Evolutionary conservation across 164 flowering plant species (phyloP).

Genomic region (Cinnamomum chago): DNA sequence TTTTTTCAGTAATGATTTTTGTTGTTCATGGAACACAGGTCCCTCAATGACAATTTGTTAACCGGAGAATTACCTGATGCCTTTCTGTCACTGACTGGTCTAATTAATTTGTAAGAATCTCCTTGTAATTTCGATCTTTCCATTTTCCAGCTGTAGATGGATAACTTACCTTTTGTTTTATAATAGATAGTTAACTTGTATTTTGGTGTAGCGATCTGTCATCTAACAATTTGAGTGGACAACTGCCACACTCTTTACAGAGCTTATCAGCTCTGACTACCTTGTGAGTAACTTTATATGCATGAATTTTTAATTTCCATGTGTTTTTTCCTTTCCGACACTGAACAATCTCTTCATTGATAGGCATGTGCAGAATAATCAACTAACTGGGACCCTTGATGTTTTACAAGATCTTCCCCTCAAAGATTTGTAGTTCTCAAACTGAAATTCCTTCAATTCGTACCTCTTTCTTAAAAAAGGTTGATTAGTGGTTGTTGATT

Average conservation of each 20-base stretch:
- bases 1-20: slow-evolving; percentile 6
- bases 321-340: not conserved
- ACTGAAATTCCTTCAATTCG: not conserved
- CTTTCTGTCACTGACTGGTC: slow-evolving; percentile 42
- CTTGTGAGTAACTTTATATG: slow-evolving; percentile 43
- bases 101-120: slow-evolving; percentile 63
- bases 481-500: not conserved
- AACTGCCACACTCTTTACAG: slow-evolving; percentile 58
- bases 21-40: slow-evolving; percentile 40
- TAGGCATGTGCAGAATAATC: slow-evolving; percentile 88
- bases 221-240: slow-evolving; percentile 70
- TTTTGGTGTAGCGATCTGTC: slow-evolving; percentile 71
- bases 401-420: slow-evolving; percentile 82
- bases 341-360: slow-evolving; percentile 16
- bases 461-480: not conserved
- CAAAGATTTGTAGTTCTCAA: slow-evolving; percentile 53
- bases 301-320: not conserved
- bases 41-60: slow-evolving; percentile 58
- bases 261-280: slow-evolving; percentile 51
- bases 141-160: too few species aligned
- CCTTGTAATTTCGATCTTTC: not conserved
- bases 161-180: not conserved
- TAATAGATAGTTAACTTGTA: slow-evolving; percentile 1
- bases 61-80: slow-evolving; percentile 75
- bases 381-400: slow-evolving; percentile 81